Evolutionary conservation across 768 basidiomycete species (phyloP), one percentile per base, ranked within the genome.

Genomic region (Boletus rex-veris): DNA sequence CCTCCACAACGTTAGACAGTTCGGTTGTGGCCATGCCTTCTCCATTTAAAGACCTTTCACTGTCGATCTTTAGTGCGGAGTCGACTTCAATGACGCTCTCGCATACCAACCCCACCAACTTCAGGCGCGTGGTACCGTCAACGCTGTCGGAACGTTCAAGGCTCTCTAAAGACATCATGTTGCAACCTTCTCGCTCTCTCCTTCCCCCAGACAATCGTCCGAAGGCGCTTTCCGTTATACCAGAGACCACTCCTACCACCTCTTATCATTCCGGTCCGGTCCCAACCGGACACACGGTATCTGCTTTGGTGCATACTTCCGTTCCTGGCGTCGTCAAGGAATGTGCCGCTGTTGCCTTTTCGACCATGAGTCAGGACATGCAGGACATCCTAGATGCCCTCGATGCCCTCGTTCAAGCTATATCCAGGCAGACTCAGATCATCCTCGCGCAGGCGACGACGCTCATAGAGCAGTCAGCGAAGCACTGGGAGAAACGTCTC

Each of bases 321-420:
- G 64, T 86, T 38, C 76, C 83, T 12, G 69, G 74, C 38, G 66
- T 76, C 14, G 63, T 83, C 40, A 82, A 81, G 37, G 72, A 74
- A 37, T 78, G 74, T 41, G 71, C 76, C 48, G 77, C 76, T 43
- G 74, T 74, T 12, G 64, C 78, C 21, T 63, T 75, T 2, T 71
- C 77, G 7, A 70, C 70, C n/a, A 67, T 84, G 19, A 74, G 74
- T 9, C 74, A 71, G 48, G 85, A 86, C 52, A 66, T 84, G 47
- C 73, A 77, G 19, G 84, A 85, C 57, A 71, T 86, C 18, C 64
- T 80, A 33, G 79, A 80, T 24, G 83, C 82, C 4, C 73, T 87
- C 30, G 85, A 87, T 58, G 80, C 77, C 1, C 74, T 87, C 35
- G 69, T 78, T 54, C 71, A 68, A 31, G 77, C 77, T 40, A 77